phyloP scores from a whole-genome alignment of 352 stramenopile species.

The Phytophthora boehmeriae region DNA sequence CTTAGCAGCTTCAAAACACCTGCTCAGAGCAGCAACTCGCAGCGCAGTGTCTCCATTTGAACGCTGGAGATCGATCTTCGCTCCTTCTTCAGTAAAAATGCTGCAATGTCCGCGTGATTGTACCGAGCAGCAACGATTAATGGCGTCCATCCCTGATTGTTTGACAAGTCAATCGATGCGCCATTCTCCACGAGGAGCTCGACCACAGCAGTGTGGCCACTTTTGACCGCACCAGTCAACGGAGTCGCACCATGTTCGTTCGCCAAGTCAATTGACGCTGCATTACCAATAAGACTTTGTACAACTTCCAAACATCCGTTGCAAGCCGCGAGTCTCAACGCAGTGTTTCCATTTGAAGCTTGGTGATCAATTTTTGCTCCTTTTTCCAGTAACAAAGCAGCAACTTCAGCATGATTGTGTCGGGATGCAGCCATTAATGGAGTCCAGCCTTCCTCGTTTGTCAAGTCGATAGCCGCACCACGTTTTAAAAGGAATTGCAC shows the following conservation, averaged over 20 bases:
- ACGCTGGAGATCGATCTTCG: not conserved
- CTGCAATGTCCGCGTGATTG: not conserved
- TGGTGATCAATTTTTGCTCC: slow-evolving; percentile 4
- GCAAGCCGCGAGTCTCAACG: slow-evolving; percentile 6
- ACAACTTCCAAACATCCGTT: slow-evolving; percentile 13
- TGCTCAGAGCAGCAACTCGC: not conserved
- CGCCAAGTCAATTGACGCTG: not conserved
- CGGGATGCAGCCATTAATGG: slow-evolving; percentile 8
- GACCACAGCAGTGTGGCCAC: not conserved
- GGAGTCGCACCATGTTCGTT: not conserved
- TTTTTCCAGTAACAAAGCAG: slow-evolving; percentile 8
- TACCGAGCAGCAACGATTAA: not conserved
- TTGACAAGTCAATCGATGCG: slow-evolving; percentile 1
- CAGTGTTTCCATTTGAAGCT: slow-evolving; percentile 2
- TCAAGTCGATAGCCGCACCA: not conserved
- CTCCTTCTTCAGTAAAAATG: slow-evolving; percentile 9
- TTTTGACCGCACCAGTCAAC: not conserved
- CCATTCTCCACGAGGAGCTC: not conserved
- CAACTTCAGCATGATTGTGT: slow-evolving; percentile 3
- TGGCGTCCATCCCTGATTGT: not conserved
- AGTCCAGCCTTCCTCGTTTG: not conserved
- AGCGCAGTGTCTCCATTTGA: not conserved
- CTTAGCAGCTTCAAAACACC: not conserved
- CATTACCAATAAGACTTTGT: slow-evolving; percentile 7
- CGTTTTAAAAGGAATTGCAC: not conserved